Evolutionary conservation across 108 stramenopile species (phyloP).

Genomic region (Nannochloropsis salina): DNA sequence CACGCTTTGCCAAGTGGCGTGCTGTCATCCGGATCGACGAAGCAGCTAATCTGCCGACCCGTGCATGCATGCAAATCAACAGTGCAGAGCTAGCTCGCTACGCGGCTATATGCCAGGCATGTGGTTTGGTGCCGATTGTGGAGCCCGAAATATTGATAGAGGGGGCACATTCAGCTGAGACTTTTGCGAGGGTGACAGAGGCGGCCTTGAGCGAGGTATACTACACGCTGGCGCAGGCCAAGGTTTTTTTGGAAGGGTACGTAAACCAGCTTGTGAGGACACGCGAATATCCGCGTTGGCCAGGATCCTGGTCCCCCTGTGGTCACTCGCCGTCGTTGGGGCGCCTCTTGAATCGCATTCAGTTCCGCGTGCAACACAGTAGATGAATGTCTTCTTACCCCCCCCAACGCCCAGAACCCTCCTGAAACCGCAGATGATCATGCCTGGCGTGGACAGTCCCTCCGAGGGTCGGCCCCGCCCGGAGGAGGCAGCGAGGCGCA

Average conservation of each 20-base stretch:
- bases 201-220: neutral
- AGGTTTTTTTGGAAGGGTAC: neutral
- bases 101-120: slow-evolving; percentile 42
- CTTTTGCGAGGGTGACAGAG: slow-evolving; percentile 34
- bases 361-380: no score
- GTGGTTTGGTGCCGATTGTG: slow-evolving; percentile 50
- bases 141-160: slow-evolving; percentile 52
- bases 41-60: slow-evolving; percentile 31
- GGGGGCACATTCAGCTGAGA: slow-evolving; percentile 43
- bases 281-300: no score
- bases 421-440: slow-evolving; percentile 55
- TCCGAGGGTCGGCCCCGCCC: slow-evolving; percentile 32
- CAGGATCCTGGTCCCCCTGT: no score
- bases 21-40: slow-evolving; percentile 48
- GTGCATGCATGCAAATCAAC: slow-evolving; percentile 41
- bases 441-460: slow-evolving; percentile 46
- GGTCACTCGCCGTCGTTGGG: no score
- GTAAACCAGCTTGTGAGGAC: neutral
- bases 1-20: slow-evolving; percentile 54
- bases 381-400: neutral
- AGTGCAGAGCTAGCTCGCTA: slow-evolving; percentile 41
- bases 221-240: slow-evolving; percentile 3
- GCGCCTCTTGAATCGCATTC: no score
- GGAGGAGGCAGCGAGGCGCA: slow-evolving; percentile 41
- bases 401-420: slow-evolving; percentile 39